Percentiles rank a stretch among this genome's conserved stretches.
phyloP scores from a whole-genome alignment of 1,284 basidiomycete genomes.

The Cutaneotrichosporon cavernicola region DNA sequence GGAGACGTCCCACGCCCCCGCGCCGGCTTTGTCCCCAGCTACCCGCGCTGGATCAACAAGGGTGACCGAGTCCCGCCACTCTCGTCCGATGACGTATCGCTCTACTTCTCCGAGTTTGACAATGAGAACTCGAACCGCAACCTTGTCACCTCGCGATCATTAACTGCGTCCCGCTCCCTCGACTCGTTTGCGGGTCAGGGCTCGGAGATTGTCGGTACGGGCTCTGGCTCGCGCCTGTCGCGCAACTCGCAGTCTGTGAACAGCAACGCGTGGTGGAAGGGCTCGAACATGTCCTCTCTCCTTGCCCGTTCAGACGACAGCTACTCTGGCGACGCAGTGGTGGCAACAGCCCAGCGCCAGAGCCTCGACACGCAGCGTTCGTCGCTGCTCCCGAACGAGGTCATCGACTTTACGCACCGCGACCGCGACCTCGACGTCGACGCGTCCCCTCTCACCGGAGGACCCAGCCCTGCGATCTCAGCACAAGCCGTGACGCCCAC shows the following conservation, averaged over 20 bases:
- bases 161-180: conserved; percentile 12
- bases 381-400: conserved; percentile 20
- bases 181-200: conserved; percentile 25
- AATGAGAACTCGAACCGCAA: not conserved
- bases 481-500: conserved; percentile 8
- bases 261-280: conserved; percentile 5
- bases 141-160: not conserved
- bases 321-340: conserved; percentile 31
- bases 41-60: conserved; percentile 40
- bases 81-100: conserved; percentile 37
- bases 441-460: conserved; percentile 1
- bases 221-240: conserved; percentile 6
- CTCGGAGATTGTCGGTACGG: conserved; percentile 11
- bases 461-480: conserved; percentile 1
- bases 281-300: conserved; percentile 4
- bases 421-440: not conserved
- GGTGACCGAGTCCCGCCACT: conserved; percentile 28
- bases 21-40: conserved; percentile 49
- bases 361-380: conserved; percentile 44
- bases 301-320: conserved; percentile 3
- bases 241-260: conserved; percentile 1
- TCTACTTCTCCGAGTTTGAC: conserved; percentile 24
- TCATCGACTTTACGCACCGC: conserved; percentile 22
- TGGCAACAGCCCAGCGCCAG: conserved; percentile 42
- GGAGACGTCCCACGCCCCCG: conserved; percentile 36